Evolutionary conservation across 2,329 filamentous ascomycete species (phyloP).

Genomic region (Albifimbria verrucaria): DNA sequence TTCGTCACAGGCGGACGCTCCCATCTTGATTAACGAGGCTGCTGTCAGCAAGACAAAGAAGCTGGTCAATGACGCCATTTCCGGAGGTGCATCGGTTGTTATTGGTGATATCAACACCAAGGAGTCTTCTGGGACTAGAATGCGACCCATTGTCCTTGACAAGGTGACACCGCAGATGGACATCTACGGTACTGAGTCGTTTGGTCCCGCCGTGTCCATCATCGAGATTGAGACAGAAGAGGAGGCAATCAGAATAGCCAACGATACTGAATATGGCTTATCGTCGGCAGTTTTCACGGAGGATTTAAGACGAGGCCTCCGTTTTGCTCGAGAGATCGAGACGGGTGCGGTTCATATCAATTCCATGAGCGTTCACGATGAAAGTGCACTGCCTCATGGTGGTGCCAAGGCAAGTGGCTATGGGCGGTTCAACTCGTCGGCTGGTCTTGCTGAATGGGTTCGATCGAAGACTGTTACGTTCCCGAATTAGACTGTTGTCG

Average conservation of each 20-base stretch:
- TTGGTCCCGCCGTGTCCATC: constrained; percentile 71
- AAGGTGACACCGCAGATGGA: constrained; percentile 65
- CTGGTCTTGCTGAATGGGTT: constrained; percentile 59
- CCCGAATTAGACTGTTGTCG: constrained; percentile 23
- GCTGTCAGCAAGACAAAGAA: constrained; percentile 64
- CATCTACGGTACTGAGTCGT: constrained; percentile 71
- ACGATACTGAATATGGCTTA: constrained; percentile 80
- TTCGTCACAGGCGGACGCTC: constrained; percentile 57
- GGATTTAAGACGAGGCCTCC: constrained; percentile 57
- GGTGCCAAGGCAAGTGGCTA: constrained; percentile 63
- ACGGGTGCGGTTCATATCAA: constrained; percentile 68
- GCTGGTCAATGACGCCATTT: constrained; percentile 64
- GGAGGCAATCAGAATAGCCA: constrained; percentile 70
- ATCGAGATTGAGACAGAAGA: constrained; percentile 65
- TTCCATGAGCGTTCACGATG: constrained; percentile 63
- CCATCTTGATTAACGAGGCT: constrained; percentile 65
- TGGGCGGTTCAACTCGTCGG: constrained; percentile 54
- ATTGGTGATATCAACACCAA: constrained; percentile 32
- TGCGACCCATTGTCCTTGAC: constrained; percentile 66
- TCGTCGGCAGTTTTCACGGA: constrained; percentile 68
- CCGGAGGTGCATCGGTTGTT: constrained; percentile 59
- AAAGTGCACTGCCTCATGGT: constrained; percentile 60
- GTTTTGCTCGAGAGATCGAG: constrained; percentile 62
- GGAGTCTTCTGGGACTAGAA: constrained; percentile 31
- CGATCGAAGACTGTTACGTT: constrained; percentile 63